Percentiles rank a stretch among this genome's conserved stretches.
These are phyloP conservation scores for Cudoniella acicularis DNA, from an alignment of 495 filamentous ascomycete genomes.

Conservation along the genomic window DNA sequence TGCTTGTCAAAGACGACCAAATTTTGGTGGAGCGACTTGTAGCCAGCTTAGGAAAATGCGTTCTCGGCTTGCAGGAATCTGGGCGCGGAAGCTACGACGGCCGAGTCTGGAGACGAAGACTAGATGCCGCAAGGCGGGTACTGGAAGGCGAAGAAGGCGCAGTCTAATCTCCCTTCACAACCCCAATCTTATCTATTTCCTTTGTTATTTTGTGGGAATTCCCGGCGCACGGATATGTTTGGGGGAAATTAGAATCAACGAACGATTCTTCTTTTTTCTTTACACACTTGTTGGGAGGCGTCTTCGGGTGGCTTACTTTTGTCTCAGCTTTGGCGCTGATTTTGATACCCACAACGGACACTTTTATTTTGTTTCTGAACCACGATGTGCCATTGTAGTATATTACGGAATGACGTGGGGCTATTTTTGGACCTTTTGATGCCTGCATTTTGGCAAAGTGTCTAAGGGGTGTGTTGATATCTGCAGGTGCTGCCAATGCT, in stretches of 20 bases:
- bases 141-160: slow-evolving; percentile 56
- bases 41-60: slow-evolving; percentile 66
- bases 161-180: slow-evolving; percentile 4
- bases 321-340: background rate
- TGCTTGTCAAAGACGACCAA: slow-evolving; percentile 64
- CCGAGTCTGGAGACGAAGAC: slow-evolving; percentile 57
- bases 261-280: background rate
- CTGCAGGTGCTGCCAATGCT: no score
- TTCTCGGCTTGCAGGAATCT: slow-evolving; percentile 63
- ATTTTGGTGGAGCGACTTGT: slow-evolving; percentile 74
- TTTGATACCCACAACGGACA: slow-evolving; percentile 4
- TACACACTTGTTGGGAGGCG: background rate
- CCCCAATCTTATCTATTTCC: background rate
- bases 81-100: slow-evolving; percentile 56
- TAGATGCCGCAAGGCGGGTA: slow-evolving; percentile 69
- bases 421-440: no score
- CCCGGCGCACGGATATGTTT: background rate
- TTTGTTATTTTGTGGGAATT: background rate
- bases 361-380: background rate
- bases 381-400: no score
- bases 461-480: no score
- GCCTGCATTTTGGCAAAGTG: no score
- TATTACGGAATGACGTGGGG: no score
- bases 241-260: background rate
- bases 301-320: background rate